Evolutionary conservation across 1,284 basidiomycete genomes (phyloP), one percentile per base, ranked within the genome.

Genomic region (Porodaedalea pini): DNA sequence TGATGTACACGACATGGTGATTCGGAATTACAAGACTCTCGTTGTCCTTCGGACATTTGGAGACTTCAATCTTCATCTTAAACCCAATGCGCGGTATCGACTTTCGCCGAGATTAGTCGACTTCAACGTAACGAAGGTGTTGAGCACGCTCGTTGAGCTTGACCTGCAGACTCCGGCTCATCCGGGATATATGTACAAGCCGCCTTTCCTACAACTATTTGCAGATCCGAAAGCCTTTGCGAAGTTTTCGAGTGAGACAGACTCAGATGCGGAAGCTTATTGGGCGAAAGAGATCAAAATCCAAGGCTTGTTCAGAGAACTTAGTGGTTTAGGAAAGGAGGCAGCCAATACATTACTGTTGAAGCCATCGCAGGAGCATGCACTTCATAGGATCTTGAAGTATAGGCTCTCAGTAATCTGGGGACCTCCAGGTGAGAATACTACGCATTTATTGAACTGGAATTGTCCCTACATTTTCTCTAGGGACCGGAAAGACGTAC

Each of bases 401-500:
- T 74, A 74, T 56, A 65, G 75, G 37, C 61, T 80, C 5, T 72
- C 75, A 13, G 75, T 79, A 0, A 71, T 79, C 23, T 79, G 77
- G 76, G 78, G 77, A 8, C 76, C 77, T 40, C 77, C 77, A 61
- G 74, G 76, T 74, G 58, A 48, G 68, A 52, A 3, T 7, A 13
- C 51, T 43, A n/a, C 21, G 10, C n/a, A 27, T 25, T 25, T 34
- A 36, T 37, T 19, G 23, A 23, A 3, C 8, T 39, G 8, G 17
- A 15, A 21, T 36, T 23, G 2, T 32, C 47, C 53, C 43, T 36
- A 52, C 53, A 23, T 23, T 19, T 39, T 41, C 13, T 27, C 21
- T 55, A 75, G 78, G 78, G 2, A 78, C 77, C 4, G 78, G 78
- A 4, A 80, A 80, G 64, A 80, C 78, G 4, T 75, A 80, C 57